phyloP scores from a whole-genome alignment of 2,329 filamentous ascomycete species.

The Xylariomycetidae sp. region DNA sequence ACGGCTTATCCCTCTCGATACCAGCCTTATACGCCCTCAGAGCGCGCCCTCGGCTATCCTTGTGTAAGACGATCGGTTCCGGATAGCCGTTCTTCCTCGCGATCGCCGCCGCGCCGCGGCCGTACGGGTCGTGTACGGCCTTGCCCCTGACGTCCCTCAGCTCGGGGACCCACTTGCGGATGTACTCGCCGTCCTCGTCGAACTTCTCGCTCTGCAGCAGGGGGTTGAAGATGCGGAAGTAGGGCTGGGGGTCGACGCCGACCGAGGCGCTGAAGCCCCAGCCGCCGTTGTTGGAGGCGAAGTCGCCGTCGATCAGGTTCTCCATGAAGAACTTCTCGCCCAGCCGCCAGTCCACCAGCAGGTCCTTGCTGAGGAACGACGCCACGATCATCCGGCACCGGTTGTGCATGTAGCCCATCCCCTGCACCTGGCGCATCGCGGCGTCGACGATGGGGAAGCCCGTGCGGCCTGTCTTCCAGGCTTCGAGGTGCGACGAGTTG shows the following conservation, averaged over 20 bases:
- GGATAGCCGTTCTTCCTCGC: conserved; percentile 70
- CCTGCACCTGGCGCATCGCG: conserved; percentile 72
- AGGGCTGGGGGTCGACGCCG: conserved; percentile 79
- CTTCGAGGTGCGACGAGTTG: conserved; percentile 60
- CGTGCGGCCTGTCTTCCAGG: conserved; percentile 71
- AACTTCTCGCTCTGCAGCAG: conserved; percentile 82
- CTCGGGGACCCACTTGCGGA: conserved; percentile 78
- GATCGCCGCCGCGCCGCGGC: conserved; percentile 51
- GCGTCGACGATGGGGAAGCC: conserved; percentile 84
- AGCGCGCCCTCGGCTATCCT: conserved; percentile 60
- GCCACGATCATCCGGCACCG: conserved; percentile 80
- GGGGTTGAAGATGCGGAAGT: conserved; percentile 89
- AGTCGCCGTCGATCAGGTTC: conserved; percentile 72
- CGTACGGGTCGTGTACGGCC: conserved; percentile 78
- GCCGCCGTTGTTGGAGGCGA: conserved; percentile 69
- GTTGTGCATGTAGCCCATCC: conserved; percentile 77
- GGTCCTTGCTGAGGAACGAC: conserved; percentile 74
- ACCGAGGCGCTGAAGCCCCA: conserved; percentile 46
- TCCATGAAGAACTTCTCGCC: conserved; percentile 84
- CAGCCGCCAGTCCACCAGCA: conserved; percentile 78
- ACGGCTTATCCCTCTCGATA: conserved; percentile 42
- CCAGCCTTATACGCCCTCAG: conserved; percentile 67
- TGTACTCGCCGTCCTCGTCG: conserved; percentile 73
- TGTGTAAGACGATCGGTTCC: conserved; percentile 69
- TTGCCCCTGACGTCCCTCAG: conserved; percentile 58